Conservation (phyloP, 2,329 filamentous ascomycete genomes). For the Intubia oerlemansii region DNA sequence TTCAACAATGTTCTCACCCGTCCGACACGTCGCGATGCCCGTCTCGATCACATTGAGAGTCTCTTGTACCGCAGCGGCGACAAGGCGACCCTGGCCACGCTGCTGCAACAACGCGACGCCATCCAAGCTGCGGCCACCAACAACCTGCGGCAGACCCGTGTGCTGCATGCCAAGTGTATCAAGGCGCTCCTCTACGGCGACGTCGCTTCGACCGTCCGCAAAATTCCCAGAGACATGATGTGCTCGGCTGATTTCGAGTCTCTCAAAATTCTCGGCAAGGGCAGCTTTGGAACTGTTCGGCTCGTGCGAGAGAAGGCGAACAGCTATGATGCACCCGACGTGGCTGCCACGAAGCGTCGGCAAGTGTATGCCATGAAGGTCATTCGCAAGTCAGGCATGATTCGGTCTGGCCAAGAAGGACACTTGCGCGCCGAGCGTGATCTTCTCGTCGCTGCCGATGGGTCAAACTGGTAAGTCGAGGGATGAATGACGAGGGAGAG, state of each 20-base stretch:
- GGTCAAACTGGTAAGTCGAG: constrained; percentile 57
- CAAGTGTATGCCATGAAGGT: constrained; percentile 92
- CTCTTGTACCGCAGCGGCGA: constrained; percentile 34
- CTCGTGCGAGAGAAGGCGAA: constrained; percentile 48
- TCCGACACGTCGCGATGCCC: constrained; percentile 35
- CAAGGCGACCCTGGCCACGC: constrained; percentile 31
- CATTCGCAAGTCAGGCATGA: constrained; percentile 84
- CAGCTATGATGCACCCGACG: not conserved
- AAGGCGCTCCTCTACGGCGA: constrained; percentile 1
- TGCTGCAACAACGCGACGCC: constrained; percentile 26
- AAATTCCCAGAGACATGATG: not conserved
- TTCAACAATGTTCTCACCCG: constrained; percentile 48
- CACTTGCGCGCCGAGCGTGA: constrained; percentile 82
- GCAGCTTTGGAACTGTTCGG: constrained; percentile 82
- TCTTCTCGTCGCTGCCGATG: constrained; percentile 72
- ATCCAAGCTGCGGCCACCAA: constrained; percentile 50
- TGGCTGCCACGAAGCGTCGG: constrained; percentile 11
- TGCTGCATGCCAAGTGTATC: constrained; percentile 31
- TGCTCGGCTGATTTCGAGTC: constrained; percentile 47
- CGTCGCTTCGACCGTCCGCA: not conserved
- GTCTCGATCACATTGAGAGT: constrained; percentile 39
- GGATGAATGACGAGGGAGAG: too few relatives aligned
- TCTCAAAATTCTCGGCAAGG: constrained; percentile 69
- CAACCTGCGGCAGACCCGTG: constrained; percentile 51
- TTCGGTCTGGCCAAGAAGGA: constrained; percentile 76